phyloP scores from a whole-genome alignment of 345 rosid species.

The Arabidopsis arenosa region DNA sequence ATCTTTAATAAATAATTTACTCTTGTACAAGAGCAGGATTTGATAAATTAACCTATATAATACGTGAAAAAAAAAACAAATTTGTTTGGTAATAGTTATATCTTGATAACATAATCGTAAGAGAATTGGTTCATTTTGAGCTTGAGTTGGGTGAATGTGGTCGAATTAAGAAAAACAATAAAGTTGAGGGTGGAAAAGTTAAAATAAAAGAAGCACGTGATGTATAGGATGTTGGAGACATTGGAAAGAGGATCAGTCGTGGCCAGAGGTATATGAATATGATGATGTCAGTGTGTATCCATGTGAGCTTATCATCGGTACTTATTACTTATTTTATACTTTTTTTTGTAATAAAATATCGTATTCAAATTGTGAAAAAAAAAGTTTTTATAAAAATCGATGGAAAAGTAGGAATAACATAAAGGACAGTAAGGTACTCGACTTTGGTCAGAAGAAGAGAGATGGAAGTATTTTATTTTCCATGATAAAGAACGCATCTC shows the following conservation, averaged over 20 bases:
- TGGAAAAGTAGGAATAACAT: not conserved
- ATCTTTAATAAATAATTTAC: not conserved
- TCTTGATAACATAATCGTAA: not conserved
- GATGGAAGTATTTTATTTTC: not conserved
- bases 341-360: not conserved
- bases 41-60: not conserved
- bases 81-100: not conserved
- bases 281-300: conserved; percentile 48
- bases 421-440: conserved; percentile 13
- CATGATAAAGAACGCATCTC: conserved; percentile 8
- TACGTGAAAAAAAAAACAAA: not conserved
- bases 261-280: conserved; percentile 41
- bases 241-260: conserved; percentile 45
- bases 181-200: not conserved
- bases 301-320: conserved; percentile 43
- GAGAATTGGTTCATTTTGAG: conserved; percentile 3
- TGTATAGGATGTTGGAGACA: conserved; percentile 48
- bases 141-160: conserved; percentile 3
- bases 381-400: not conserved
- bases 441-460: conserved; percentile 29
- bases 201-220: conserved; percentile 37
- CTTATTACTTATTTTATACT: conserved; percentile 21
- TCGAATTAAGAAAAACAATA: not conserved
- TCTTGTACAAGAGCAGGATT: not conserved
- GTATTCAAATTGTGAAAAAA: not conserved